phyloP scores from a whole-genome alignment of 2,329 filamentous ascomycete species.

The Diaporthe ilicicola region DNA sequence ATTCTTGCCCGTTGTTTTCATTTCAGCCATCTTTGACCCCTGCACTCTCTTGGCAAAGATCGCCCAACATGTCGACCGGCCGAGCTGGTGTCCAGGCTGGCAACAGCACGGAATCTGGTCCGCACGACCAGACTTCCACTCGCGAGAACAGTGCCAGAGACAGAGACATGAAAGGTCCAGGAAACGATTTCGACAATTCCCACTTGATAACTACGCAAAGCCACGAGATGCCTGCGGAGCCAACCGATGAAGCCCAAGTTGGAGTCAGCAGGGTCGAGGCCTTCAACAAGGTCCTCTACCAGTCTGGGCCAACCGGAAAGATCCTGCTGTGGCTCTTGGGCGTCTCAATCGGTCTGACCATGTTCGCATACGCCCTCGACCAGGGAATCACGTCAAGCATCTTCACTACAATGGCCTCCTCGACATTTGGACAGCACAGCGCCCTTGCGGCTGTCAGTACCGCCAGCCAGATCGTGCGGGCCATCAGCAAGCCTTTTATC shows the following conservation, averaged over 20 bases:
- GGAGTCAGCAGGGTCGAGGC: constrained; percentile 48
- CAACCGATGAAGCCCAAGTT: constrained; percentile 15
- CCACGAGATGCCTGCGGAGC: no score
- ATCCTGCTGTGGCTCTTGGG: constrained; percentile 46
- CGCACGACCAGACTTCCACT: constrained; percentile 6
- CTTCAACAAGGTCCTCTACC: constrained; percentile 50
- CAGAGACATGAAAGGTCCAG: neutral
- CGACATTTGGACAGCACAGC: constrained; percentile 45
- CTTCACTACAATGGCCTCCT: constrained; percentile 45
- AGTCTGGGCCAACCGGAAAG: constrained; percentile 46
- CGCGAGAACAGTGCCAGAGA: neutral
- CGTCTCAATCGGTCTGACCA: constrained; percentile 48
- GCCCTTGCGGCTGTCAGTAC: constrained; percentile 44
- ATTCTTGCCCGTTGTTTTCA: no score
- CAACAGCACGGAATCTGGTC: constrained; percentile 3
- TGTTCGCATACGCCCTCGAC: constrained; percentile 47
- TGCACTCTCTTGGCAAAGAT: no score
- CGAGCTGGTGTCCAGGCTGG: neutral
- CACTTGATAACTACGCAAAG: constrained; percentile 2
- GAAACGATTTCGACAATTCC: neutral
- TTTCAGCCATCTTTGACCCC: no score
- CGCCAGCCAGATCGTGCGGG: constrained; percentile 47
- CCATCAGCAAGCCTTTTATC: constrained; percentile 50
- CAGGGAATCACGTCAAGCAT: constrained; percentile 44
- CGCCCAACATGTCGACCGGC: constrained; percentile 15